Conservation (phyloP, 495 filamentous ascomycete species). For the Aspergillus cristatus region DNA sequence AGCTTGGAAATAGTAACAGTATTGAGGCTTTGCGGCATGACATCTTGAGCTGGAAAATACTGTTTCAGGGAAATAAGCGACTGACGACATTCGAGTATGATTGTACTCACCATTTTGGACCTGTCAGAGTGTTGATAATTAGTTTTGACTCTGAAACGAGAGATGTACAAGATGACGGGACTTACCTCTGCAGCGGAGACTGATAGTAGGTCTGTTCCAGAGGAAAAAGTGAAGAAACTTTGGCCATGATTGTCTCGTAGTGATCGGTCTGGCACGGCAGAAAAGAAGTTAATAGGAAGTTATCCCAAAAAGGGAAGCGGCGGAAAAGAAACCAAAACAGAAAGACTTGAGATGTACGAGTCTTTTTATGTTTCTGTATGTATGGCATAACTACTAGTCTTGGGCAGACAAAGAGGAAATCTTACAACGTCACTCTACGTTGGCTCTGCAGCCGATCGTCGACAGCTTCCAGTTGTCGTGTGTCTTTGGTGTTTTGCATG, state of each 20-base stretch:
- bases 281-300: slow-evolving; percentile 1
- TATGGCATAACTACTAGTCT: too few species aligned
- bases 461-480: too few species aligned
- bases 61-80: not conserved
- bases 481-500: too few species aligned
- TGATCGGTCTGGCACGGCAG: not conserved
- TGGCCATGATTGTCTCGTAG: not conserved
- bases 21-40: slow-evolving; percentile 21
- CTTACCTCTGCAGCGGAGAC: slow-evolving; percentile 40
- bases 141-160: not conserved
- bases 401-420: not conserved
- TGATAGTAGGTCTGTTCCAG: slow-evolving; percentile 45
- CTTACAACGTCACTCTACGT: slow-evolving; percentile 9
- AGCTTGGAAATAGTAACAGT: slow-evolving; percentile 44
- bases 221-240: slow-evolving; percentile 35
- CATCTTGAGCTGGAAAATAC: slow-evolving; percentile 10
- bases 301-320: not conserved
- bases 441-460: slow-evolving; percentile 4
- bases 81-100: not conserved
- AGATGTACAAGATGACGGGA: not conserved
- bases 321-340: too few species aligned
- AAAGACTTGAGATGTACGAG: too few species aligned
- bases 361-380: too few species aligned
- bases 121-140: not conserved
- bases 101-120: not conserved